Evolutionary conservation across 1,284 basidiomycete genomes (phyloP).

Genomic region (Thecaphora thlaspeos): DNA sequence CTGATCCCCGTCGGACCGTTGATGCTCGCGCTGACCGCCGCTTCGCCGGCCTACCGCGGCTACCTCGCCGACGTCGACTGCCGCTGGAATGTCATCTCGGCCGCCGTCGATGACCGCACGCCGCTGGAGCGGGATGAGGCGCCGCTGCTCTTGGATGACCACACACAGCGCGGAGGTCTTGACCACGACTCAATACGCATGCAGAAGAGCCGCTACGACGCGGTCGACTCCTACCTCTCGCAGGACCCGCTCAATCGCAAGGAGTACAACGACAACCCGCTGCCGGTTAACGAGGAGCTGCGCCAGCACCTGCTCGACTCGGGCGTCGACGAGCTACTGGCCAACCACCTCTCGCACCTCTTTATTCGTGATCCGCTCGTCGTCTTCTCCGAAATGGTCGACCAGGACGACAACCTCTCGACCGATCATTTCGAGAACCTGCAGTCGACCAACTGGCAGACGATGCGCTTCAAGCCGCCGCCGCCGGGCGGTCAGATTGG

Average conservation of each 20-base stretch:
- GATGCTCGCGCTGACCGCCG: conserved; percentile 91
- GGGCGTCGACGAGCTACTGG: conserved; percentile 81
- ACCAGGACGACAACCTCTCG: conserved; percentile 82
- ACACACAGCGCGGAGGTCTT: conserved; percentile 25
- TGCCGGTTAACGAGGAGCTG: conserved; percentile 73
- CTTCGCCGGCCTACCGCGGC: conserved; percentile 89
- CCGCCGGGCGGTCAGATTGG: conserved; percentile 80
- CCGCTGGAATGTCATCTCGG: conserved; percentile 97
- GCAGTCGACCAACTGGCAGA: conserved; percentile 99
- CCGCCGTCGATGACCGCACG: conserved; percentile 93
- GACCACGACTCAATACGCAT: conserved; percentile 62
- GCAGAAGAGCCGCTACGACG: conserved; percentile 95
- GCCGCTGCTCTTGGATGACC: conserved; percentile 18
- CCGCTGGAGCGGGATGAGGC: conserved; percentile 84
- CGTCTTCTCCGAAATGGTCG: conserved; percentile 87
- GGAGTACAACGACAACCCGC: conserved; percentile 85
- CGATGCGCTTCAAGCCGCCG: conserved; percentile 96
- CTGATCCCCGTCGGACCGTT: conserved; percentile 91
- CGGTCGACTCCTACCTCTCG: conserved; percentile 90
- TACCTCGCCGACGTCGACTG: conserved; percentile 95
- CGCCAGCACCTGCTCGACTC: conserved; percentile 29
- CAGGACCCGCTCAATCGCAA: conserved; percentile 80
- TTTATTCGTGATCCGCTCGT: conserved; percentile 98
- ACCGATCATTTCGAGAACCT: conserved; percentile 99
- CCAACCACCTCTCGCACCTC: conserved; percentile 89